These are phyloP conservation scores for Colletotrichum navitas DNA, from an alignment of 2,329 filamentous ascomycete genomes.

Conservation along the genomic window DNA sequence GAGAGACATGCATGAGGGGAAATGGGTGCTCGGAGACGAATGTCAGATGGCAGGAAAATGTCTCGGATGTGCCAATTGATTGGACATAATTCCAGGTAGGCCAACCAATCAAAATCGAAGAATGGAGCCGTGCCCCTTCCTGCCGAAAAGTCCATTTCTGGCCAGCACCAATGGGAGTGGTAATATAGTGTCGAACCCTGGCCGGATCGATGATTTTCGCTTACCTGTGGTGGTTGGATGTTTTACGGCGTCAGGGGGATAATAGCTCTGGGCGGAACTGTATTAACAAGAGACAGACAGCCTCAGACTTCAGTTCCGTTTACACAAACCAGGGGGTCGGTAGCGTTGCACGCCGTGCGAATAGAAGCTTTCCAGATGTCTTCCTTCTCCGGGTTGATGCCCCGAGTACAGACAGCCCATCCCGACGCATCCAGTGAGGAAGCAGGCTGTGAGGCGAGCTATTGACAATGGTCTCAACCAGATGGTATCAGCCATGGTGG, in stretches of 20 bases:
- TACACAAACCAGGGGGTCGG: slow-evolving; percentile 7
- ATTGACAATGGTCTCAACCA: slow-evolving; percentile 11
- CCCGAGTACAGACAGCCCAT: not conserved
- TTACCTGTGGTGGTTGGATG: slow-evolving; percentile 22
- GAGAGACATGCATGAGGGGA: slow-evolving; percentile 50
- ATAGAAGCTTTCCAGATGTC: slow-evolving; percentile 35
- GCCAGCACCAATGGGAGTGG: slow-evolving; percentile 20
- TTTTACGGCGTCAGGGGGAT: slow-evolving; percentile 23
- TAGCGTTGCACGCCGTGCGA: slow-evolving; percentile 27
- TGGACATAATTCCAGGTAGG: slow-evolving; percentile 37
- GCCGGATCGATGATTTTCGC: not conserved
- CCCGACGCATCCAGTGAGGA: not conserved
- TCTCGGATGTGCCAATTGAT: slow-evolving; percentile 36
- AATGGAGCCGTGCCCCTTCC: slow-evolving; percentile 42
- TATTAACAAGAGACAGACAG: slow-evolving; percentile 22
- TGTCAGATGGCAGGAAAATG: slow-evolving; percentile 25
- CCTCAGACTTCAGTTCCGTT: slow-evolving; percentile 22
- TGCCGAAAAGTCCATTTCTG: slow-evolving; percentile 33
- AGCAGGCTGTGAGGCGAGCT: slow-evolving; percentile 9
- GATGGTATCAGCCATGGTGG: slow-evolving; percentile 19
- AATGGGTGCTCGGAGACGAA: slow-evolving; percentile 29
- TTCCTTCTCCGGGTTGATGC: slow-evolving; percentile 25
- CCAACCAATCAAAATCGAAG: slow-evolving; percentile 42
- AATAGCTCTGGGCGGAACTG: slow-evolving; percentile 17
- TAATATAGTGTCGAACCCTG: slow-evolving; percentile 2